phyloP scores from a whole-genome alignment of 805 yeast species.

The Candida piceae region DNA sequence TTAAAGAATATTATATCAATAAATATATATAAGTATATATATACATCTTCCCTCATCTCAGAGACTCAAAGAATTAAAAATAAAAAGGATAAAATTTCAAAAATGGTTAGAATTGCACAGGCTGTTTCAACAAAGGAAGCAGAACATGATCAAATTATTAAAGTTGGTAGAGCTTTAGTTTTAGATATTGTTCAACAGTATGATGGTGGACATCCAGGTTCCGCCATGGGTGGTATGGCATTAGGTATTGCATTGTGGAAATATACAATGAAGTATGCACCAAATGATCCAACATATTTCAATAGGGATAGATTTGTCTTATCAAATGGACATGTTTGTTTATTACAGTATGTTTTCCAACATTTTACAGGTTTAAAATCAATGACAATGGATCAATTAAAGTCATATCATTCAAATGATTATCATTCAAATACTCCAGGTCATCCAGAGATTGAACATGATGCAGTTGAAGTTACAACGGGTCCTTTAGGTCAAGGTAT shows the following conservation, averaged over 20 bases:
- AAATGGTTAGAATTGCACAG: slow-evolving; percentile 23
- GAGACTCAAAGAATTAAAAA: no score
- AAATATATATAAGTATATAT: no score
- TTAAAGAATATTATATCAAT: no score
- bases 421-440: slow-evolving; percentile 91
- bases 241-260: slow-evolving; percentile 85
- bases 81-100: slow-evolving; percentile 10
- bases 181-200: slow-evolving; percentile 31
- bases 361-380: slow-evolving; percentile 79
- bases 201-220: slow-evolving; percentile 92
- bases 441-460: slow-evolving; percentile 90
- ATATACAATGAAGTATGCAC: slow-evolving; percentile 73
- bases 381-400: slow-evolving; percentile 75
- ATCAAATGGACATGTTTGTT: slow-evolving; percentile 96
- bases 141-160: slow-evolving; percentile 25
- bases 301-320: slow-evolving; percentile 94
- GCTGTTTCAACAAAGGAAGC: slow-evolving; percentile 24
- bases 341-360: slow-evolving; percentile 78
- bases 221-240: slow-evolving; percentile 97
- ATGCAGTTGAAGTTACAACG: slow-evolving; percentile 95
- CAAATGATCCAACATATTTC: slow-evolving; percentile 86
- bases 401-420: slow-evolving; percentile 70
- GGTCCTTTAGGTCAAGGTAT: slow-evolving; percentile 99
- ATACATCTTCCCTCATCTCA: no score
- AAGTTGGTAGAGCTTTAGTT: slow-evolving; percentile 31